Evolutionary conservation across 805 yeast species (phyloP).

Genomic region (Candida fluviatilis): DNA sequence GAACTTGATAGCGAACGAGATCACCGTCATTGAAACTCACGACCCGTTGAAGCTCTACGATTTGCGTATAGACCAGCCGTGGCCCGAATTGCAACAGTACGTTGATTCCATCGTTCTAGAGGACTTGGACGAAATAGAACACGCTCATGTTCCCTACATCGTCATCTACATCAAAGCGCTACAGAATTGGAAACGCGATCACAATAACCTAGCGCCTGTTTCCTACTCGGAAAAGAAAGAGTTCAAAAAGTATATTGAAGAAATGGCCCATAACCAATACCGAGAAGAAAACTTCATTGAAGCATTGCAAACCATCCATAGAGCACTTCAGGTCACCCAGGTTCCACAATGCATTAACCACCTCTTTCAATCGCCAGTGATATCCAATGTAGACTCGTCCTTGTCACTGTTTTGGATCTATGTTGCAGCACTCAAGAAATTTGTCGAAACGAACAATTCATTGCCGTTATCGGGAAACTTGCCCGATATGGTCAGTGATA

Average conservation of each 20-base stretch:
- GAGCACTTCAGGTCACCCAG: slow-evolving; percentile 34
- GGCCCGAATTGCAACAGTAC: slow-evolving; percentile 59
- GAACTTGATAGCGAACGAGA: slow-evolving; percentile 49
- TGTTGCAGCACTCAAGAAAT: slow-evolving; percentile 49
- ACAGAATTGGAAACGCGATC: slow-evolving; percentile 34
- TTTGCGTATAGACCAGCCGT: slow-evolving; percentile 63
- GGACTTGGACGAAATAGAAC: slow-evolving; percentile 38
- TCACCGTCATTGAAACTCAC: slow-evolving; percentile 67
- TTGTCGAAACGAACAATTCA: slow-evolving; percentile 32
- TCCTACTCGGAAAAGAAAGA: slow-evolving; percentile 37
- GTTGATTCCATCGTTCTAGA: slow-evolving; percentile 49
- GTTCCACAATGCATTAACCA: slow-evolving; percentile 25
- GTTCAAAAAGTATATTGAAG: slow-evolving; percentile 33
- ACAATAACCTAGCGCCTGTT: slow-evolving; percentile 28
- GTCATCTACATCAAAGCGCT: slow-evolving; percentile 56
- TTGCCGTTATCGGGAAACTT: slow-evolving; percentile 73
- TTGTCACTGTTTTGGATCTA: slow-evolving; percentile 58
- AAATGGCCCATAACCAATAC: slow-evolving; percentile 43
- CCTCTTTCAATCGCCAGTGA: slow-evolving; percentile 12
- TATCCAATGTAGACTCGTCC: slow-evolving; percentile 14
- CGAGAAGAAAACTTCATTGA: slow-evolving; percentile 46
- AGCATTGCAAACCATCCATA: slow-evolving; percentile 30
- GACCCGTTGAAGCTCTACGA: slow-evolving; percentile 65
- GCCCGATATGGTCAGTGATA: slow-evolving; percentile 87
- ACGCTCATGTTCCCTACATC: slow-evolving; percentile 68